phyloP scores from a whole-genome alignment of 331 rosid genomes.

The Saraca asoca region DNA sequence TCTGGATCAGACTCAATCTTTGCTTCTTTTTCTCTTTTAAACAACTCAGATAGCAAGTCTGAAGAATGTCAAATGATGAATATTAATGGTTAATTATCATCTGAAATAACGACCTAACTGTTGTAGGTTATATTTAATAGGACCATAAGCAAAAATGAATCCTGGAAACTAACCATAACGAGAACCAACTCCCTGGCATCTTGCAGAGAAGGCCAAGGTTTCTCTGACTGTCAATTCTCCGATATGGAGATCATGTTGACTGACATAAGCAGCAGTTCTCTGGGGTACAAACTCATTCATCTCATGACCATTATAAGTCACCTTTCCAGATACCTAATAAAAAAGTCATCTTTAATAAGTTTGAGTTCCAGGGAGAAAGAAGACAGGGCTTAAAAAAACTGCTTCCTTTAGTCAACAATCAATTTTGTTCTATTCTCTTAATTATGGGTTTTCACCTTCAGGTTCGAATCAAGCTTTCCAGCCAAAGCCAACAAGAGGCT shows the following conservation, averaged over 20 bases:
- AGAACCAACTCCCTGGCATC: slow-evolving; percentile 38
- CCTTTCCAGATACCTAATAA: slow-evolving; percentile 37
- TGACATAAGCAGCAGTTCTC: slow-evolving; percentile 46
- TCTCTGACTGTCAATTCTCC: slow-evolving; percentile 26
- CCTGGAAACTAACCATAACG: slow-evolving; percentile 26
- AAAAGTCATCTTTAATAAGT: neutral
- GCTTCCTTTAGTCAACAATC: neutral
- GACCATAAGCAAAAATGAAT: neutral
- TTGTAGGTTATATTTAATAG: neutral
- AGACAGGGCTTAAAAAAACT: neutral
- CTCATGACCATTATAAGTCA: slow-evolving; percentile 42
- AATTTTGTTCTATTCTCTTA: too few species aligned
- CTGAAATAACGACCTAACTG: neutral
- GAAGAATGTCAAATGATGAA: slow-evolving; percentile 18
- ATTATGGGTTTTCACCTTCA: slow-evolving; percentile 46
- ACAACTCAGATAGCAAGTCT: slow-evolving; percentile 59
- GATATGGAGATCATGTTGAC: slow-evolving; percentile 45
- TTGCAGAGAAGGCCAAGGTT: slow-evolving; percentile 46
- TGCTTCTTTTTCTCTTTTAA: slow-evolving; percentile 57
- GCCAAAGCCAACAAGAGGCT: slow-evolving; percentile 82
- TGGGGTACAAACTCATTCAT: slow-evolving; percentile 43
- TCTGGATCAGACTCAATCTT: slow-evolving; percentile 68
- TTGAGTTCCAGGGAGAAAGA: neutral
- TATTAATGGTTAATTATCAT: neutral
- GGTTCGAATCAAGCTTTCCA: slow-evolving; percentile 65